Evolutionary conservation across 352 stramenopile genomes (phyloP).

Genomic region (Globisporangium ultimum): DNA sequence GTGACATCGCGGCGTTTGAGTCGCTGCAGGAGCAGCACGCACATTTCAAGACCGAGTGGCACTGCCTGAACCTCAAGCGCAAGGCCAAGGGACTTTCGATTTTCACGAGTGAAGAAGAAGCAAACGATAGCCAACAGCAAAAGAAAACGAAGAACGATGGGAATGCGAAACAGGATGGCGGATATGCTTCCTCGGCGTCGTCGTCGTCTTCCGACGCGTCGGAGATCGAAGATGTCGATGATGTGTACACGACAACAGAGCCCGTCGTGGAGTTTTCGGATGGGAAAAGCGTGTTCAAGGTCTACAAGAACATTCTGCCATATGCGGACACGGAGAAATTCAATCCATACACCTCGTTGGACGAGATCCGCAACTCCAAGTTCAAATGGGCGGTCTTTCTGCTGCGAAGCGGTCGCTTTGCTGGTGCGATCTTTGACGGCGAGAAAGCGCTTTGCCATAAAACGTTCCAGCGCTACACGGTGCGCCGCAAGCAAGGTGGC

Average conservation of each 20-base stretch:
- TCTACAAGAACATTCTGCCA: constrained; percentile 66
- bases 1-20: constrained; percentile 59
- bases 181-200: constrained; percentile 22
- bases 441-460: constrained; percentile 90
- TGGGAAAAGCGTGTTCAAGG: constrained; percentile 71
- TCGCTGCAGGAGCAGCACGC: constrained; percentile 78
- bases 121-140: constrained; percentile 13
- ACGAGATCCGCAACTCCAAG: constrained; percentile 45
- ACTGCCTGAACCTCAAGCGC: constrained; percentile 82
- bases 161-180: constrained; percentile 2
- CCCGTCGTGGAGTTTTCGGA: constrained; percentile 81
- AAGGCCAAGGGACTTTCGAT: constrained; percentile 48
- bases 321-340: constrained; percentile 46
- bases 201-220: constrained; percentile 39
- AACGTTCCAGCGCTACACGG: constrained; percentile 92
- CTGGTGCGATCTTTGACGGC: constrained; percentile 85
- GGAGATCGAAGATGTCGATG: constrained; percentile 44
- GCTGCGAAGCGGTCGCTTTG: constrained; percentile 91
- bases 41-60: constrained; percentile 83
- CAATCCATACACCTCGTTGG: constrained; percentile 51
- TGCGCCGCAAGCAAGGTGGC: constrained; percentile 91
- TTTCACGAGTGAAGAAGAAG: constrained; percentile 35
- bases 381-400: constrained; percentile 86
- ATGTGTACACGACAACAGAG: constrained; percentile 44
- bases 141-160: constrained; percentile 21